phyloP scores from a whole-genome alignment of 2,329 filamentous ascomycete species.

The Paracoccidioides lutzii region DNA sequence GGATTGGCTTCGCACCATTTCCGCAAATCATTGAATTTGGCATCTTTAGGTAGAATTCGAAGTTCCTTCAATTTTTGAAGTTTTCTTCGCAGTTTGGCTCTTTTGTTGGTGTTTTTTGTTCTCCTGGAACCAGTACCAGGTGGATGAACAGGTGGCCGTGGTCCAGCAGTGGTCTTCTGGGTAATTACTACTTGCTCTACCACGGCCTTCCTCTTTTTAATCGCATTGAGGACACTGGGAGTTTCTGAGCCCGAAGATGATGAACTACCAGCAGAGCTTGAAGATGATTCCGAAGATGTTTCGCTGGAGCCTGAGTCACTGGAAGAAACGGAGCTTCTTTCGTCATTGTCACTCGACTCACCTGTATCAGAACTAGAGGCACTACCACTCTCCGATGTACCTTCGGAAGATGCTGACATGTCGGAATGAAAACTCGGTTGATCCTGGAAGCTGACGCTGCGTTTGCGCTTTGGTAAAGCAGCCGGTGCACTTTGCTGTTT shows the following conservation, averaged over 20 bases:
- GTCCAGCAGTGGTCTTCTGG: slow-evolving; percentile 4
- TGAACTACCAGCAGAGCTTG: slow-evolving; percentile 14
- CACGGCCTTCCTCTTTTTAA: background rate
- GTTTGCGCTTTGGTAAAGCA: slow-evolving; percentile 18
- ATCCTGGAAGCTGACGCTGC: slow-evolving; percentile 24
- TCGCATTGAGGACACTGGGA: background rate
- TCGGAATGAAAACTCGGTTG: slow-evolving; percentile 5
- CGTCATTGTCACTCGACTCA: slow-evolving; percentile 11
- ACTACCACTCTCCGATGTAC: slow-evolving; percentile 10
- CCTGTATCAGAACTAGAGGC: slow-evolving; percentile 10
- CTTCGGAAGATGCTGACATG: slow-evolving; percentile 6
- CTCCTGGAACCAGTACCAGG: slow-evolving; percentile 38
- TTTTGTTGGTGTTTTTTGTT: slow-evolving; percentile 45
- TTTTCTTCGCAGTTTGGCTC: slow-evolving; percentile 38
- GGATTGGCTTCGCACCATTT: slow-evolving; percentile 21
- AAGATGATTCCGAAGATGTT: slow-evolving; percentile 6
- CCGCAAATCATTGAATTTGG: slow-evolving; percentile 38
- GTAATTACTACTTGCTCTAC: background rate
- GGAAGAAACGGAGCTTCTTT: slow-evolving; percentile 15
- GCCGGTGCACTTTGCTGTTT: slow-evolving; percentile 7
- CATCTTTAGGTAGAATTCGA: slow-evolving; percentile 39
- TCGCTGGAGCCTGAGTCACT: slow-evolving; percentile 9
- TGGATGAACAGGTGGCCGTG: slow-evolving; percentile 18
- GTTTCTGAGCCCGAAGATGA: slow-evolving; percentile 16
- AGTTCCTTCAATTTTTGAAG: slow-evolving; percentile 41